Percentiles rank a stretch among this genome's conserved stretches.
Evolutionary conservation across 805 yeast species (phyloP).

Genomic region (Nakazawaea anatomiae): DNA sequence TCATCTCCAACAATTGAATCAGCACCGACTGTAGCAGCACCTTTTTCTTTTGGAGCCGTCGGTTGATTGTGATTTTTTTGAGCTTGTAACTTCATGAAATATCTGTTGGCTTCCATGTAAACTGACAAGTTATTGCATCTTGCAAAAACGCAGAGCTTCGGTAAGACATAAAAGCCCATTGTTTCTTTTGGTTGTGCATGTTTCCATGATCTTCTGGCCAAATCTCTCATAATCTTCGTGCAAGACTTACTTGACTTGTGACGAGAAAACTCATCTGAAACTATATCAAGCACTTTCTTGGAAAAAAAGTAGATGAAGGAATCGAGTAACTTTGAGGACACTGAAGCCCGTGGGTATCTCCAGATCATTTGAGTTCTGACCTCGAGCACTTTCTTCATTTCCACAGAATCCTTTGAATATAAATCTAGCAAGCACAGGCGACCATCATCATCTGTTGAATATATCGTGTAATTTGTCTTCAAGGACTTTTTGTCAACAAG

Average conservation of each 20-base stretch:
- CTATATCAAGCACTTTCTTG: constrained; percentile 43
- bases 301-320: constrained; percentile 67
- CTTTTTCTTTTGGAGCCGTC: constrained; percentile 36
- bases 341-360: constrained; percentile 75
- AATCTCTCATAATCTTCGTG: constrained; percentile 70
- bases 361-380: constrained; percentile 85
- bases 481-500: constrained; percentile 73
- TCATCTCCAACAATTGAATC: constrained; percentile 75
- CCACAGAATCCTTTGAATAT: constrained; percentile 63
- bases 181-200: constrained; percentile 55
- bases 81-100: constrained; percentile 63
- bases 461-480: constrained; percentile 62
- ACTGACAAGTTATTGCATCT: constrained; percentile 76
- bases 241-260: constrained; percentile 39
- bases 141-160: constrained; percentile 63
- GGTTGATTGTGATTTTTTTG: constrained; percentile 21
- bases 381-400: constrained; percentile 64
- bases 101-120: constrained; percentile 85
- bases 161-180: constrained; percentile 66
- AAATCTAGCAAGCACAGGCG: constrained; percentile 59
- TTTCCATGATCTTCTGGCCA: constrained; percentile 90
- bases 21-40: constrained; percentile 74
- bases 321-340: constrained; percentile 71
- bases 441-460: constrained; percentile 40
- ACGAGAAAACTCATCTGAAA: constrained; percentile 27